Percentiles rank a stretch among this genome's conserved stretches.
Evolutionary conservation across 176 grass and related monocot genomes (phyloP).

Genomic region (Lolium rigidum): DNA sequence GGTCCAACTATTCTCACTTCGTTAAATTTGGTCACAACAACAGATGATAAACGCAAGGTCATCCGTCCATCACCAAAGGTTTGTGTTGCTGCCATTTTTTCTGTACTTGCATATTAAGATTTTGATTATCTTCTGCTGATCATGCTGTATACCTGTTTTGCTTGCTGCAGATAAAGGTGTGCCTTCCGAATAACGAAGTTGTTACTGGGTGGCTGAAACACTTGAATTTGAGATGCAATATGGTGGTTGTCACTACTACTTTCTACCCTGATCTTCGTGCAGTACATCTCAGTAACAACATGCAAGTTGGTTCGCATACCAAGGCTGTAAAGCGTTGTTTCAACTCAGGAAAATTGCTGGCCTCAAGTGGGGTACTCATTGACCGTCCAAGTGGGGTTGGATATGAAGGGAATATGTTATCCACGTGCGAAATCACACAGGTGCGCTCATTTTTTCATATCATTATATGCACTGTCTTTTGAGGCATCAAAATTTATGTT

Average conservation of each 20-base stretch:
- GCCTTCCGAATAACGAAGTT: background rate
- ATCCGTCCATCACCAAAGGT: background rate
- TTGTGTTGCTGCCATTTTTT: background rate
- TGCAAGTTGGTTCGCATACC: background rate
- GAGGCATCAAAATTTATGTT: background rate
- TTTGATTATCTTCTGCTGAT: background rate
- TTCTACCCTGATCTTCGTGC: background rate
- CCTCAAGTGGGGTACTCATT: background rate
- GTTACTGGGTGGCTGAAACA: background rate
- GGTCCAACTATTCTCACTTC: background rate
- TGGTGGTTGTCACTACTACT: background rate
- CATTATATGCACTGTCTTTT: background rate
- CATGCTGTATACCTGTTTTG: too few species aligned
- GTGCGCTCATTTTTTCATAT: background rate
- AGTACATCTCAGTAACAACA: background rate
- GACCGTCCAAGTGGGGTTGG: background rate
- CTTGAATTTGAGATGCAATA: background rate
- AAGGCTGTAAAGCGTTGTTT: background rate
- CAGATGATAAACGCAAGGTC: background rate
- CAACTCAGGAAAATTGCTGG: background rate
- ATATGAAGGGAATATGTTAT: background rate
- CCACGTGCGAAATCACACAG: background rate
- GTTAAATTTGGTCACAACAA: background rate
- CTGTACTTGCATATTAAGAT: background rate
- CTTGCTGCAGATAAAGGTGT: too few species aligned